Evolutionary conservation across 768 basidiomycete species (phyloP), one percentile per base, ranked within the genome.

Genomic region (Leucosporidium yakuticum): DNA sequence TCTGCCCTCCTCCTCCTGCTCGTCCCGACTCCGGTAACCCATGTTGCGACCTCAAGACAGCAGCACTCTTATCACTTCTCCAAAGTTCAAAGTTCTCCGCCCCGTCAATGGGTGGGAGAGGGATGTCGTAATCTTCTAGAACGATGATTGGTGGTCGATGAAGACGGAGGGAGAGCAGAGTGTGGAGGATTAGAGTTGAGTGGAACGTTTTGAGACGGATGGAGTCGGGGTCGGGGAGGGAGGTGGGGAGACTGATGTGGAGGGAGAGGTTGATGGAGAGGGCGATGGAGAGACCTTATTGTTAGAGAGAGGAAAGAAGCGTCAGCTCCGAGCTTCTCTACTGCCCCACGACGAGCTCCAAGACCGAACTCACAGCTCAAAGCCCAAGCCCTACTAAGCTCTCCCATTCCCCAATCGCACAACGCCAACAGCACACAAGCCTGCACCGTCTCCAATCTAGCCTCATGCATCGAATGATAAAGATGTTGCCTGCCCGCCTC

Each of bases 21-120:
- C 17, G 55, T 12, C 15, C 3, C 51, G 51, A 23, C 11, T 27
- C 51, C 20, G 29, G 29, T 9, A 1, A 58, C 6, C 17, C 56
- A 59, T 65, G 61, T 15, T 71, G 66, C 19, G 47, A 55, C 0
- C 66, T 19, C 17, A 71, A 34, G 2, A 44, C 39, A 44, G 39
- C 39, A 15, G 39, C 39, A 0, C 63, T 60, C 66, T 71, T 71
- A 56, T 71, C 70, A 21, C 49, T 58, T 25, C 66, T 29, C 70
- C 70, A 71, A 27, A 71, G 36, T 17, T 71, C 70, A 23, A 64
- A 71, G 57, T 71, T 64, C 57, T 68, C 63, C 32, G 56, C 47
- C 3, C 66, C 70, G 60, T 71, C 70, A 17, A 31, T 34, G 12
- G 66, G 66, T 7, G 66, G 66, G 17, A 63, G 51, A 20, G 70